Percentiles rank a stretch among this genome's conserved stretches.
Evolutionary conservation across 768 basidiomycete genomes (phyloP).

Genomic region (Tricholoma flavovirens): DNA sequence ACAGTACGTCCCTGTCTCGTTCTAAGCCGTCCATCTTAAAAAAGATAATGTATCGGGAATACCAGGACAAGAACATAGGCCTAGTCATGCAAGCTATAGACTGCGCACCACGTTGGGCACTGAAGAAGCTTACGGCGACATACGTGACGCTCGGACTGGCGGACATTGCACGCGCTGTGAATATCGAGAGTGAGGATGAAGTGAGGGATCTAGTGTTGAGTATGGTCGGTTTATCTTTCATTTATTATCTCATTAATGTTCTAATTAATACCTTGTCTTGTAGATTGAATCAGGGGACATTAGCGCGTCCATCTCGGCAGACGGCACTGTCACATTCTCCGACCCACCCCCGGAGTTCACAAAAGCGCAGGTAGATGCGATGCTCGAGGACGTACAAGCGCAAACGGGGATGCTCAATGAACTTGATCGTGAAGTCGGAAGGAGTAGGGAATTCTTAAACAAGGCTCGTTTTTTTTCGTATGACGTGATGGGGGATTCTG

Average conservation of each 20-base stretch:
- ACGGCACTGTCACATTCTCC: slow-evolving; percentile 70
- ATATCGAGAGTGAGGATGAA: slow-evolving; percentile 46
- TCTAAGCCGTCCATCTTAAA: too few relatives aligned
- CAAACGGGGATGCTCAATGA: slow-evolving; percentile 43
- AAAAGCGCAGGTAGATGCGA: slow-evolving; percentile 54
- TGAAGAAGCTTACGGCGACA: slow-evolving; percentile 76
- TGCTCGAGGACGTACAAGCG: slow-evolving; percentile 49
- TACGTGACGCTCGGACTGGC: slow-evolving; percentile 72
- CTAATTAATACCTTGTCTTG: not conserved
- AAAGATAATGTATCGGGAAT: not conserved
- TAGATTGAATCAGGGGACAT: slow-evolving; percentile 73
- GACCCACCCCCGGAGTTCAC: slow-evolving; percentile 56
- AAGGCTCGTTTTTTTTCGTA: slow-evolving; percentile 43
- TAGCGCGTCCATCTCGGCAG: slow-evolving; percentile 57
- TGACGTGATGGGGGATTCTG: not conserved
- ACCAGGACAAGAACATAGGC: slow-evolving; percentile 68
- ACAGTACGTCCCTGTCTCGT: slow-evolving; percentile 35
- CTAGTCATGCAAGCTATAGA: slow-evolving; percentile 61
- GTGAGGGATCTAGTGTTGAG: slow-evolving; percentile 56
- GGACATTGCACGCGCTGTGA: slow-evolving; percentile 59
- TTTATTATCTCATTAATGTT: not conserved
- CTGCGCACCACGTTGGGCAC: slow-evolving; percentile 69
- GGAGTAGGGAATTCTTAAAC: slow-evolving; percentile 64
- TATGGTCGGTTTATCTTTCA: slow-evolving; percentile 53
- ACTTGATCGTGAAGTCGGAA: slow-evolving; percentile 52